These are phyloP conservation scores for Fonsecaea pedrosoi DNA, from an alignment of 2,329 filamentous ascomycete species.

Conservation along the genomic window DNA sequence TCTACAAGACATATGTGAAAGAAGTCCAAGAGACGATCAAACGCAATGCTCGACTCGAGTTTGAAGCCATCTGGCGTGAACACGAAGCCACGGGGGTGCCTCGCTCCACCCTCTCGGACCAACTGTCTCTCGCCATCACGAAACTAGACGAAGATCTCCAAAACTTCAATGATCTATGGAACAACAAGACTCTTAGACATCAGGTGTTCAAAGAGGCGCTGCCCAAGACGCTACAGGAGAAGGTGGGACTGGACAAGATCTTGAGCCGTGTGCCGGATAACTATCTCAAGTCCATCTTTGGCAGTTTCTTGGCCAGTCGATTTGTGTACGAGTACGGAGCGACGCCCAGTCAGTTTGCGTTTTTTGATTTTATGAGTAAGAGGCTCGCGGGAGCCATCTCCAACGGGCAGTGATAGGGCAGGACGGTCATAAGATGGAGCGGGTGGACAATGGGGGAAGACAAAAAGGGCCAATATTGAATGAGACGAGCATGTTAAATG, in stretches of 20 bases:
- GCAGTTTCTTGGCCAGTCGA: conserved; percentile 89
- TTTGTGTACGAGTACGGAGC: conserved; percentile 97
- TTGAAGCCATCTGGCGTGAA: conserved; percentile 98
- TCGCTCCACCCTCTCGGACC: conserved; percentile 88
- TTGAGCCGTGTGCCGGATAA: conserved; percentile 83
- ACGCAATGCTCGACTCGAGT: conserved; percentile 90
- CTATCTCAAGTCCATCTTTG: conserved; percentile 94
- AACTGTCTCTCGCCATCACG: conserved; percentile 91
- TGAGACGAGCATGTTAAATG: too few species aligned
- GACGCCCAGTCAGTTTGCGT: conserved; percentile 92
- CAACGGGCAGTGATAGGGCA: conserved; percentile 22
- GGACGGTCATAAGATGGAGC: background rate
- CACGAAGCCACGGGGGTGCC: conserved; percentile 79
- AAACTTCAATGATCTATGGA: conserved; percentile 82
- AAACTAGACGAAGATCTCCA: conserved; percentile 95
- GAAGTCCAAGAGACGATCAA: conserved; percentile 90
- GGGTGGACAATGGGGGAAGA: too few species aligned
- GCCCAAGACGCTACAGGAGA: conserved; percentile 79
- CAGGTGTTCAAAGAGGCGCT: conserved; percentile 84
- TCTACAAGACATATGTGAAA: conserved; percentile 93
- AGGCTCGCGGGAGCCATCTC: conserved; percentile 29
- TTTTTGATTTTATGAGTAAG: conserved; percentile 77
- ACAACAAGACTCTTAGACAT: conserved; percentile 76
- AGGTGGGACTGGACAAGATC: conserved; percentile 90
- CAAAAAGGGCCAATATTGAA: too few species aligned